phyloP scores from a whole-genome alignment of 164 flowering plant species.

The Magnolia officinalis region DNA sequence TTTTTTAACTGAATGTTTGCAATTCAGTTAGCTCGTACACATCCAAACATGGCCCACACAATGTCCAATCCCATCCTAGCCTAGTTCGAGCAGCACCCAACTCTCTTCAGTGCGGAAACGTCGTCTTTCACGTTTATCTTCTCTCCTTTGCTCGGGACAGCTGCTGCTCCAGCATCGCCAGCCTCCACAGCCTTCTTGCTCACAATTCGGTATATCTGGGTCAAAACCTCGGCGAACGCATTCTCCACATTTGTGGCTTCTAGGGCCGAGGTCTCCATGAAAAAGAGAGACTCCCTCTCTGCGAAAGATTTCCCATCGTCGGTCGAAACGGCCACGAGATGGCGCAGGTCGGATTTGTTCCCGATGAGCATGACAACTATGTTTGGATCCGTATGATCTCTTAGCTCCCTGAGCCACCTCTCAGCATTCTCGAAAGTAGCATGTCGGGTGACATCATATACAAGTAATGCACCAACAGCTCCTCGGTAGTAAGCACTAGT shows the following conservation, averaged over 20 bases:
- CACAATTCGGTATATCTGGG: conserved; percentile 66
- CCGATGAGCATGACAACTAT: conserved; percentile 81
- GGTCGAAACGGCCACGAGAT: conserved; percentile 67
- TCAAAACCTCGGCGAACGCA: conserved; percentile 68
- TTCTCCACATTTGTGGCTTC: conserved; percentile 76
- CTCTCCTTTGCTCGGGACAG: conserved; percentile 57
- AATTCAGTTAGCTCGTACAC: neutral
- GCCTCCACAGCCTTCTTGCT: conserved; percentile 68
- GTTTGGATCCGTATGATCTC: conserved; percentile 79
- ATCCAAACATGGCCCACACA: neutral
- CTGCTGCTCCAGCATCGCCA: conserved; percentile 44
- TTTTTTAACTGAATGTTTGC: conserved; percentile 1
- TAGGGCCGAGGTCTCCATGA: conserved; percentile 84
- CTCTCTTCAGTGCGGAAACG: conserved; percentile 44
- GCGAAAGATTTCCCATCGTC: conserved; percentile 72
- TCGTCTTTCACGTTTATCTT: conserved; percentile 52
- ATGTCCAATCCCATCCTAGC: conserved; percentile 18
- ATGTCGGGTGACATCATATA: conserved; percentile 73
- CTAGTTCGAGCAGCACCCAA: conserved; percentile 64
- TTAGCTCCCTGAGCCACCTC: conserved; percentile 76
- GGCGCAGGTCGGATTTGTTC: conserved; percentile 77
- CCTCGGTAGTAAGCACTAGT: conserved; percentile 86
- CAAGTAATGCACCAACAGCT: conserved; percentile 72
- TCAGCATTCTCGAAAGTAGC: conserved; percentile 69
- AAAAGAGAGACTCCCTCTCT: conserved; percentile 70